These are phyloP conservation scores for Colletotrichum chrysophilum DNA, from an alignment of 2,329 filamentous ascomycete genomes.

Conservation along the genomic window DNA sequence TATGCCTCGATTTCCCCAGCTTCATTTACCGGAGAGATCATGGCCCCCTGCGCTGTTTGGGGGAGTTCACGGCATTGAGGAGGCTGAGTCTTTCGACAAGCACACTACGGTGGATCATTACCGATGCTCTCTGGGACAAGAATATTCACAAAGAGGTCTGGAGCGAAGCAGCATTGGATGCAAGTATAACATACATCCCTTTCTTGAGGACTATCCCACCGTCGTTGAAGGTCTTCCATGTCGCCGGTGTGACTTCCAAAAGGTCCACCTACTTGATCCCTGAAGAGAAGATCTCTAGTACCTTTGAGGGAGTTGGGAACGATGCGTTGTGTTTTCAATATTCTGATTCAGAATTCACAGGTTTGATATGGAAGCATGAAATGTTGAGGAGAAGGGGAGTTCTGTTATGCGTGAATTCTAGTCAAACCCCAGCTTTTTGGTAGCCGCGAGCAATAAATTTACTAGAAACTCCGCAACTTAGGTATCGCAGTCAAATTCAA, in stretches of 20 bases:
- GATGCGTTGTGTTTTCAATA: rapidly evolving
- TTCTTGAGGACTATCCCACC: neutral
- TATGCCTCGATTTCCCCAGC: neutral
- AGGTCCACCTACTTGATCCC: neutral
- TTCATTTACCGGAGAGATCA: neutral
- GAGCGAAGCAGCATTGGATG: neutral
- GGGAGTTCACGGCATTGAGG: neutral
- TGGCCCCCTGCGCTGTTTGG: neutral
- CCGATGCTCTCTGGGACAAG: neutral
- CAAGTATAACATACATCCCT: neutral
- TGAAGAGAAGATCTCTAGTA: neutral
- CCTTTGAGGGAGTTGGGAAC: neutral
- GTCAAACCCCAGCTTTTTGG: neutral
- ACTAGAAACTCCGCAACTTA: neutral
- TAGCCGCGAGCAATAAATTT: rapidly evolving
- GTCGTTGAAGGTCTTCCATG: neutral
- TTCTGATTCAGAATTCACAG: neutral
- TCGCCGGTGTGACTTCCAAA: neutral
- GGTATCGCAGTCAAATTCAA: neutral
- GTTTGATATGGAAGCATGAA: neutral
- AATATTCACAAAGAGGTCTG: neutral
- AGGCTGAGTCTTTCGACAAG: neutral
- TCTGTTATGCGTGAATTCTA: rapidly evolving
- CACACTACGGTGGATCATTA: neutral
- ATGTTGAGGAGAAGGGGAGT: neutral